Evolutionary conservation across 2,329 filamentous ascomycete species (phyloP), one percentile per base, ranked within the genome.

Genomic region (Aschersonia sp.): DNA sequence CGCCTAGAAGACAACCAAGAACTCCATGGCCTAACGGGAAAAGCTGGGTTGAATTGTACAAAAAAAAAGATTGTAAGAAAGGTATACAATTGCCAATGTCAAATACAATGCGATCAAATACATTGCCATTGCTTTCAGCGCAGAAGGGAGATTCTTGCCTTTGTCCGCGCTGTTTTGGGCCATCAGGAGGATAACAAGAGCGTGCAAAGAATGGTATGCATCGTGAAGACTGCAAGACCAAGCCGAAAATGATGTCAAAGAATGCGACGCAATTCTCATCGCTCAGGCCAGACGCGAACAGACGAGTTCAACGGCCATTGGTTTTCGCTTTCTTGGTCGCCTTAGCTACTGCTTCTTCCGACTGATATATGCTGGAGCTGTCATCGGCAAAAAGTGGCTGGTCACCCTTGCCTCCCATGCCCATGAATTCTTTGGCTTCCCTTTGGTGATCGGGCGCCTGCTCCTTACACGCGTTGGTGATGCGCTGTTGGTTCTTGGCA

Each of bases 351-450:
- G 55, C 55, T 9, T 66, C 63, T 12, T 54, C 58, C 45, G 47
- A 61, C 9, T 69, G 62, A 55, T 78, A 79, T 50, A 72, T 66
- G 56, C 72, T 77, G 40, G 59, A 63, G 30, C 60, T 62, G 47
- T 86, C 82, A 45, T 86, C 71, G 7, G 75, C 78, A 60, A 82
- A 96, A 10, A 96, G 71, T 43, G 75, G 70, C 63, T 88, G 80
- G 58, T 97, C 91, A 4, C 89, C 91, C 57, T 85, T 86, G 12
- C 88, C 88, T 40, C 91, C 91, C 70, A 94, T 75, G 52, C 82
- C 77, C 63, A 88, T 82, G 56, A 96, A 97, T 57, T 92, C 88
- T 4, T 75, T 71, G 0, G 86, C 74, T 32, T 78, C 75, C 48
- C 87, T 74, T 51, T 81, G 71, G 32, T 79, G 76, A 30, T 79